Conservation (phyloP, 2,329 filamentous ascomycete genomes). For the Trichoderma citrinoviride region DNA sequence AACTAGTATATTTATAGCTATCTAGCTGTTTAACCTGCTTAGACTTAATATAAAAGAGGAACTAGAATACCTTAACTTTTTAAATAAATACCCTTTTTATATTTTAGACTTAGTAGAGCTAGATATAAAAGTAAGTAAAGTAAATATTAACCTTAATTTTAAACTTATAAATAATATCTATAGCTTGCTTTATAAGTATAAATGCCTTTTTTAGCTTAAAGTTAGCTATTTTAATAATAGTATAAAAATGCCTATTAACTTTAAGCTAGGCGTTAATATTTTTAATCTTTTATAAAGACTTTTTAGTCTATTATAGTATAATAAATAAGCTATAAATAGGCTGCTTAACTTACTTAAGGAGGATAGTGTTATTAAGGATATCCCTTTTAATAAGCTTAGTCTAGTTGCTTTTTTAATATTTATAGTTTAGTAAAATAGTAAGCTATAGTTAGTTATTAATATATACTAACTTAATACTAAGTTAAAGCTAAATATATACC, state of each 20-base stretch:
- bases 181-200: neutral
- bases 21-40: neutral
- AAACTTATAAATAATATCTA: neutral
- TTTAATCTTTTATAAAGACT: neutral
- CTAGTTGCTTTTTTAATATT: neutral
- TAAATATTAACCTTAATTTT: neutral
- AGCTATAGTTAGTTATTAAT: neutral
- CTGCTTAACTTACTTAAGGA: neutral
- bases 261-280: neutral
- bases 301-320: neutral
- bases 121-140: neutral
- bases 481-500: neutral
- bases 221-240: neutral
- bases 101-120: neutral
- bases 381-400: neutral
- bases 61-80: neutral
- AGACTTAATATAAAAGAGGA: neutral
- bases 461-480: neutral
- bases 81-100: neutral
- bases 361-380: neutral
- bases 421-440: neutral
- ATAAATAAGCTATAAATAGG: neutral
- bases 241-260: neutral
- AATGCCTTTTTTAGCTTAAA: neutral
- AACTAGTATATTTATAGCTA: neutral